phyloP scores from a whole-genome alignment of 352 stramenopile genomes.

The Globisporangium emineosum region DNA sequence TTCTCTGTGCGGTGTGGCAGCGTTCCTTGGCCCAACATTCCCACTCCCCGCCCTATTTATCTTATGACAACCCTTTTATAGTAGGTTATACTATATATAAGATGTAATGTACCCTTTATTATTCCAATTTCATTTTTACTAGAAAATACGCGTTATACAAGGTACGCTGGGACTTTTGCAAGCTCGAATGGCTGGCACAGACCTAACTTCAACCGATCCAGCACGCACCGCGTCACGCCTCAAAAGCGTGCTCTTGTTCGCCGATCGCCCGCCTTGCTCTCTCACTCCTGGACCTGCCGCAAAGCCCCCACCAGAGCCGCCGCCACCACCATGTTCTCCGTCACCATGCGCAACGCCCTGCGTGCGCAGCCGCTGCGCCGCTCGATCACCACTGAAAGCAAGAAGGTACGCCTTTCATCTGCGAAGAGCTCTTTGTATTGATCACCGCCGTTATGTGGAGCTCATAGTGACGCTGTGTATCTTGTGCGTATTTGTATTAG shows the following conservation, averaged over 20 bases:
- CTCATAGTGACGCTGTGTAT: neutral
- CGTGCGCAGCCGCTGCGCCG: conserved; percentile 27
- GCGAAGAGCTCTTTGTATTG: conserved; percentile 3
- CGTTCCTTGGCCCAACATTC: neutral
- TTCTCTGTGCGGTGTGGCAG: neutral
- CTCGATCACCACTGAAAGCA: conserved; percentile 53
- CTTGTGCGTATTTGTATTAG: conserved; percentile 9
- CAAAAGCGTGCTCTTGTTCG: neutral
- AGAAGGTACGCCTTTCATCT: conserved; percentile 25
- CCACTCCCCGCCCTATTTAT: neutral
- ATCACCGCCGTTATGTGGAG: neutral
- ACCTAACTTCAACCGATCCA: conserved; percentile 6
- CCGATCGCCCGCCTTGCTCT: neutral
- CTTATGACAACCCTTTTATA: no score
- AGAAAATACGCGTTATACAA: neutral
- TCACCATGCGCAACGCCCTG: conserved; percentile 18
- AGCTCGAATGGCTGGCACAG: conserved; percentile 4
- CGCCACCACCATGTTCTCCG: conserved; percentile 20
- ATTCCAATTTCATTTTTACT: no score
- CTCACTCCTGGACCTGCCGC: conserved; percentile 11
- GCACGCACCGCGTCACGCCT: neutral
- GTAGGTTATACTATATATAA: no score
- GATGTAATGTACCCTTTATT: no score
- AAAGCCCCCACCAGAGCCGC: neutral
- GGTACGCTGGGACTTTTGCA: no score